Base-by-base conservation (phyloP, 805 yeast species). In the Candida takata region DNA sequence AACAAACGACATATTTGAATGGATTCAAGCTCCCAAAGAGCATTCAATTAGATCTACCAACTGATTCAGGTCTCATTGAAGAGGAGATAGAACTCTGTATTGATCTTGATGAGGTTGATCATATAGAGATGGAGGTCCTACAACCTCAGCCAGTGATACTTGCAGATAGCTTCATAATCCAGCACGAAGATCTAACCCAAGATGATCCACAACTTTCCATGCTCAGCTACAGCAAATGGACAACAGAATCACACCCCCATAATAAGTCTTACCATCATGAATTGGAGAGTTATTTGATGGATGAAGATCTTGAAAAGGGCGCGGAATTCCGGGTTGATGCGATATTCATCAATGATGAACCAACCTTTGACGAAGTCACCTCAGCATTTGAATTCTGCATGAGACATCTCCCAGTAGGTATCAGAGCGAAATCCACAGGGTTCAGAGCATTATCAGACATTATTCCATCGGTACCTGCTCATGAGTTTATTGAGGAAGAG, bases 261-360 rank as follows among this genome's bases (percentile, higher is more conserved):
- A 10, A 10, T 20, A 20, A 20, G 23, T 20, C 23, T 20, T 9
- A 20, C 3, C 12, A 27, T 17, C 12, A 15, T 9, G 33, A 29
- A 16, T 11, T 15, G 12, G 44, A 49, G 13, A 11, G 2, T 1
- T 26, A 30, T n/a, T 14, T 23, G 9, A 8, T 43, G 7, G 40
- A 40, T 8, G 53, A 50, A 18, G 29, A 34, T 1, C 31, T 48
- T 5, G 40, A 37, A 4, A 42, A 40, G 20, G 53, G 53, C 3
- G 25, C 39, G 2, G 46, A 45, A n/a, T 48, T 25, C 25, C 31
- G 41, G 5, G 10, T 50, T 8, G 36, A 40, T 18, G 24, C 47
- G 1, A 44, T 45, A 21, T 48, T 41, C 25, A 50, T 48, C 51
- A 36, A 26, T 12, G 40, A 32, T 18, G 35, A 34, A 8, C 53